Conservation (phyloP, 257 asterid genomes). For the Solanum tarapatanum region DNA sequence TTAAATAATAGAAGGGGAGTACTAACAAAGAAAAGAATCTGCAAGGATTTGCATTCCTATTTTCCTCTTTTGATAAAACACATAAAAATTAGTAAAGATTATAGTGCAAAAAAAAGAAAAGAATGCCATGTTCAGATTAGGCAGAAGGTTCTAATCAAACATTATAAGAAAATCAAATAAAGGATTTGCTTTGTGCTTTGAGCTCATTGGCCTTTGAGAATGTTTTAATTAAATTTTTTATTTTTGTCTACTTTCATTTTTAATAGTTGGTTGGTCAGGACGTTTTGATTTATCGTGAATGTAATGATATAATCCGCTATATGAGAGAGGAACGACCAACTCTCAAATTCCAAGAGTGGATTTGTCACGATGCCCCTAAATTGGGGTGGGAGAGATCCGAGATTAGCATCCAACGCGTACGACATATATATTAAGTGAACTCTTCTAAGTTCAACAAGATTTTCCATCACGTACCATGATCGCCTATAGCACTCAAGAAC, state of each 20-base stretch:
- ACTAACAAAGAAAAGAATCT: conserved; percentile 40
- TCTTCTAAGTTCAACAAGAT: not conserved
- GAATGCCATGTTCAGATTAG: not conserved
- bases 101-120: not conserved
- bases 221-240: not conserved
- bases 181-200: conserved; percentile 2
- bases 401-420: not conserved
- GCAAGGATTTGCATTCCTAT: conserved; percentile 6
- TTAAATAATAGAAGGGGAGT: not conserved
- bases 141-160: not conserved
- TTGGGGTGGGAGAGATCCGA: not conserved
- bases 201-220: not conserved
- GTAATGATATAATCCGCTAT: not conserved
- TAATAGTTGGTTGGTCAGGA: not conserved
- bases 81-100: not conserved
- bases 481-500: too few relatives aligned
- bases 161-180: not conserved
- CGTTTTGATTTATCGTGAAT: not conserved
- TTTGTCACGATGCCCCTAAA: not conserved
- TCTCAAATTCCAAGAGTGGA: not conserved
- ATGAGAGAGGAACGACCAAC: not conserved
- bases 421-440: too few relatives aligned
- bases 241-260: too few relatives aligned
- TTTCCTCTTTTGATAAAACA: not conserved
- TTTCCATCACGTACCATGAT: too few relatives aligned